phyloP scores from a whole-genome alignment of 192 early-diverging fungal species.

The Coemansia sp. region DNA sequence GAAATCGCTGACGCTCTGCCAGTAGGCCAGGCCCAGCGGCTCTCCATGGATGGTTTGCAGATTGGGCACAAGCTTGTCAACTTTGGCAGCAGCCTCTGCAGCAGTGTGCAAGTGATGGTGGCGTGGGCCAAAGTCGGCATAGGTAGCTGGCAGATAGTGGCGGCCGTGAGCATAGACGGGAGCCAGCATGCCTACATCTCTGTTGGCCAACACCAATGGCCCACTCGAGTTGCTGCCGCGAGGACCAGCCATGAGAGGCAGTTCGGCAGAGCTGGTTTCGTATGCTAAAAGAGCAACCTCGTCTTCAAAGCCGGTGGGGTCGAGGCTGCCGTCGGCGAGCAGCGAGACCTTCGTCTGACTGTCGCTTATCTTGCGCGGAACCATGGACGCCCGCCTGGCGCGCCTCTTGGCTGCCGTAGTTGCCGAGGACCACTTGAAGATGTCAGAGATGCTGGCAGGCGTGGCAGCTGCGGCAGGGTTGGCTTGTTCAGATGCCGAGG shows the following conservation, averaged over 20 bases:
- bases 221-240: not conserved
- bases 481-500: not conserved
- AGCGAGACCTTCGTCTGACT: constrained; percentile 20
- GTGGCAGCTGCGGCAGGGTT: constrained; percentile 7
- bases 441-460: constrained; percentile 33
- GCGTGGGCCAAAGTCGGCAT: constrained; percentile 31
- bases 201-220: not conserved
- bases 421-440: constrained; percentile 32
- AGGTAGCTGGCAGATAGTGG: constrained; percentile 15
- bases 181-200: not conserved
- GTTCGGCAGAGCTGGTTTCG: not conserved
- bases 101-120: not conserved
- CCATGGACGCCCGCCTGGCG: constrained; percentile 3
- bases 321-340: constrained; percentile 34
- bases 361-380: constrained; percentile 28
- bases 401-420: constrained; percentile 8
- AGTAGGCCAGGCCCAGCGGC: constrained; percentile 45
- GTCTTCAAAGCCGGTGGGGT: constrained; percentile 29
- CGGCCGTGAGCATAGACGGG: constrained; percentile 20
- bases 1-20: constrained; percentile 49
- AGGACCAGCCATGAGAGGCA: constrained; percentile 14
- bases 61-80: not conserved
- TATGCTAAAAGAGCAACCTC: constrained; percentile 19
- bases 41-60: constrained; percentile 36
- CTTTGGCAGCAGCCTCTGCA: not conserved